Base-by-base conservation (phyloP, 2,329 filamentous ascomycete genomes). In the Fusarium denticulatum region DNA sequence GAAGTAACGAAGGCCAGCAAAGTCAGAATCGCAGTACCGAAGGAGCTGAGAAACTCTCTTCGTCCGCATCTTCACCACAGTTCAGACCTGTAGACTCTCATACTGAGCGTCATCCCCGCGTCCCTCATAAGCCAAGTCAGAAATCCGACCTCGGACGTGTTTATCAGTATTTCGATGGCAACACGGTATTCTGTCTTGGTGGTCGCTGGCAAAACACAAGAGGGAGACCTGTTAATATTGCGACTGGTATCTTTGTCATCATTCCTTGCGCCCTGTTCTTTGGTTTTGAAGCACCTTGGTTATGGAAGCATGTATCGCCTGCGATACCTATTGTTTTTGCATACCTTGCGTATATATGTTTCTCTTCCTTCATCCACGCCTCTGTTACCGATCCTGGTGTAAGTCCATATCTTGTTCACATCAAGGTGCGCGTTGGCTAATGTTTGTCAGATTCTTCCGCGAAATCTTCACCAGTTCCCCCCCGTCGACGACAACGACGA, bases 291-390 rank as follows among this genome's bases (percentile, higher is more conserved):
- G 95, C 93, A 16, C 90, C 93, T 28, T 97, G 93, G 89, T 81
- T 97, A 60, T 98, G 95, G 95, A 86, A 91, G 76, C 88, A 97
- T 77, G 88, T 97, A 73, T 97, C 94, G 42, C 95, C 95, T 37
- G 95, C 94, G 60, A 90, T 98, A 77, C 96, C 96, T 59, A 90
- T 98, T 76, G 83, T 94, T 47, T 98, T 97, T 84, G 95, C 91
- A 60, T 99, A 99, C 80, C 79, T 98, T n/a, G 94, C 94, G 78
- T 95, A 93, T 81, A 87, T 99, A 34, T 97, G 94, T 82, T 86
- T 98, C 53, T 97, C 95, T 30, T 98, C 96, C 7, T 99, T 98
- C 79, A 79, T 98, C 62, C 96, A 98, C 83, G 96, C 96, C 8
- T 98, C 96, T 6, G 88, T 93, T 60, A 93, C 96, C 49, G 96